Evolutionary conservation across 805 yeast genomes (phyloP), one percentile per base, ranked within the genome.

Genomic region (Saturnispora dispora): DNA sequence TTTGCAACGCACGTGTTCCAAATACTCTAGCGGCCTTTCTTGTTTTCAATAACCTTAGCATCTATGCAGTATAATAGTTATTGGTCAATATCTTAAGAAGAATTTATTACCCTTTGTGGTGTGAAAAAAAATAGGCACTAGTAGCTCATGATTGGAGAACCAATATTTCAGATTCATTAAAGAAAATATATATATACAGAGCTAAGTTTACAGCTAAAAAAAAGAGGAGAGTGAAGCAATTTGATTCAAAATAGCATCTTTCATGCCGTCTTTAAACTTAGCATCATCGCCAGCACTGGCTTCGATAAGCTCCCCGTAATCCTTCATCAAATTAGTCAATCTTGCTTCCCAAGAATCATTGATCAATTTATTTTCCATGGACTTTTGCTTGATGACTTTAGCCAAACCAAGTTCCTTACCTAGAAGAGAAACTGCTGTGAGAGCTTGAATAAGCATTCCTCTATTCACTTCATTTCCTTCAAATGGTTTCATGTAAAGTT

Each of bases 331-430:
- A 17, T 57, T 54, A n/a, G 57, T 58, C 23, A 66, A 47, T 37
- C 54, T 56, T 3, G 53, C 50, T 20, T 62, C 68, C 11, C 51
- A 52, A 6, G 48, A 51, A 8, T 57, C 60, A 27, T 60, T 60
- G 10, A 65, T 48, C 4, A 67, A 50, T 3, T 57, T 48, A 39
- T 60, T 59, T 28, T 62, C 65, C 30, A 55, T 53, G 32, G 65
- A 61, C 42, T 67, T 66, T 5, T 54, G 52, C 45, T 64, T 61
- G 42, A 69, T 60, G 22, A 66, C 57, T 25, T 62, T 59, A 1
- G 71, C 71, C 28, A 69, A 47, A 23, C 64, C 67, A 6, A 68
- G 41, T 42, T 69, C 71, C 3, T 55, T 48, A 2, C 55, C 55
- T 3, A 60, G 46, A 6, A 69, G 47, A 8, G 62, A 51, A 10